Evolutionary conservation across 495 filamentous ascomycete genomes (phyloP).

Genomic region (Xylaria sp.): DNA sequence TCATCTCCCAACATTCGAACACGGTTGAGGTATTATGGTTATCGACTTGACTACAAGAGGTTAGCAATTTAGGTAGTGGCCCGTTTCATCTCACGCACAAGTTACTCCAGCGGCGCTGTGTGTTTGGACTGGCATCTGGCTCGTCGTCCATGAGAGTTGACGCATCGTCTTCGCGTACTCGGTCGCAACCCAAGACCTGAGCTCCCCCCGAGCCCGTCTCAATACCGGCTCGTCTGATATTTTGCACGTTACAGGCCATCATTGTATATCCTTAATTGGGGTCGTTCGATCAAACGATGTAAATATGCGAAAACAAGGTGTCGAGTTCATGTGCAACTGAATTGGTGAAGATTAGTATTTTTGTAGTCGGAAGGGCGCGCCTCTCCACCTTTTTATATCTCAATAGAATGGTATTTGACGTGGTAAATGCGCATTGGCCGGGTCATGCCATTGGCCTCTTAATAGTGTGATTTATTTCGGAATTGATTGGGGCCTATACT

Average conservation of each 20-base stretch:
- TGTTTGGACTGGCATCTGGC: not conserved
- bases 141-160: slow-evolving; percentile 7
- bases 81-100: not conserved
- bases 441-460: not conserved
- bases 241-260: not conserved
- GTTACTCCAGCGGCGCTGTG: not conserved
- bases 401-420: not conserved
- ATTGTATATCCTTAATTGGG: not conserved
- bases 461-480: not conserved
- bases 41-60: slow-evolving; percentile 1
- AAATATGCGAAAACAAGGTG: not conserved
- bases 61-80: not conserved
- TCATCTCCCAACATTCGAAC: slow-evolving; percentile 24
- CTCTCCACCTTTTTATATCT: slow-evolving; percentile 9
- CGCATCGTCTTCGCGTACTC: slow-evolving; percentile 10
- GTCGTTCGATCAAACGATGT: not conserved
- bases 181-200: not conserved
- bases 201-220: too few relatives aligned
- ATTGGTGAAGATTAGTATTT: not conserved
- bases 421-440: not conserved
- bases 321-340: not conserved
- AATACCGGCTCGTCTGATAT: not conserved
- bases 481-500: not conserved
- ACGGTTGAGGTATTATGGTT: not conserved
- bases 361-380: not conserved